phyloP scores from a whole-genome alignment of 2,329 filamentous ascomycete genomes.

The Cyphellophora europaea region DNA sequence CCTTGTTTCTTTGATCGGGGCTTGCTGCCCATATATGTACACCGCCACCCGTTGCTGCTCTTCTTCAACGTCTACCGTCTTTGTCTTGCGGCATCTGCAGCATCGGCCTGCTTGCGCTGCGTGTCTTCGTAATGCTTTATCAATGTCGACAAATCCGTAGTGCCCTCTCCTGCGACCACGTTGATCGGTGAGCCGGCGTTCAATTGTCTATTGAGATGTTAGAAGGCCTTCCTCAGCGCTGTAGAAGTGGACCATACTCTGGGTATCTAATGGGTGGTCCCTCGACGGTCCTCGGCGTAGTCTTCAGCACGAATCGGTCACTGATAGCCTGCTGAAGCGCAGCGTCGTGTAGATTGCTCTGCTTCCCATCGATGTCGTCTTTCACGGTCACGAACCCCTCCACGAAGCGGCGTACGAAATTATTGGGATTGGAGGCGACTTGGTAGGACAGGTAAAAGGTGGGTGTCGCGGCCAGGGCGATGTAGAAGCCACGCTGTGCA shows the following conservation, averaged over 20 bases:
- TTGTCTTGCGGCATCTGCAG: no score
- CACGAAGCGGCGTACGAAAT: constrained; percentile 11
- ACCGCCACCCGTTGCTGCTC: no score
- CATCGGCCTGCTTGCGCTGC: no score
- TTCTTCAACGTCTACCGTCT: no score
- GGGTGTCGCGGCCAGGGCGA: constrained; percentile 33
- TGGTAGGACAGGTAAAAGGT: constrained; percentile 34
- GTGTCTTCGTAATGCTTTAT: constrained; percentile 41
- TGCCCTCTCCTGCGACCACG: constrained; percentile 49
- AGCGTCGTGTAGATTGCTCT: constrained; percentile 51
- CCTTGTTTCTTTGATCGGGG: no score
- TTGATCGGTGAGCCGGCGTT: constrained; percentile 56
- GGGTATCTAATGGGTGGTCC: constrained; percentile 50
- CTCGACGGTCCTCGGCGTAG: constrained; percentile 28
- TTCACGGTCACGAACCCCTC: constrained; percentile 26
- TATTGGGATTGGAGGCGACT: constrained; percentile 18
- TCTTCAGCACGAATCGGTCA: constrained; percentile 53
- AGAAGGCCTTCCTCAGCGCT: constrained; percentile 10
- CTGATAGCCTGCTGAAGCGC: constrained; percentile 54
- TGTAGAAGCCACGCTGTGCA: constrained; percentile 37
- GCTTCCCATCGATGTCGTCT: constrained; percentile 43
- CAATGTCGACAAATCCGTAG: constrained; percentile 49
- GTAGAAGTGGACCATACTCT: constrained; percentile 43
- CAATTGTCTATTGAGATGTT: constrained; percentile 41
- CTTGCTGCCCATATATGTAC: no score